A percentile compares a stretch with the other conserved stretches of the same genome.
phyloP scores from a whole-genome alignment of 495 filamentous ascomycete genomes.

The Aspergillus bridgeri region DNA sequence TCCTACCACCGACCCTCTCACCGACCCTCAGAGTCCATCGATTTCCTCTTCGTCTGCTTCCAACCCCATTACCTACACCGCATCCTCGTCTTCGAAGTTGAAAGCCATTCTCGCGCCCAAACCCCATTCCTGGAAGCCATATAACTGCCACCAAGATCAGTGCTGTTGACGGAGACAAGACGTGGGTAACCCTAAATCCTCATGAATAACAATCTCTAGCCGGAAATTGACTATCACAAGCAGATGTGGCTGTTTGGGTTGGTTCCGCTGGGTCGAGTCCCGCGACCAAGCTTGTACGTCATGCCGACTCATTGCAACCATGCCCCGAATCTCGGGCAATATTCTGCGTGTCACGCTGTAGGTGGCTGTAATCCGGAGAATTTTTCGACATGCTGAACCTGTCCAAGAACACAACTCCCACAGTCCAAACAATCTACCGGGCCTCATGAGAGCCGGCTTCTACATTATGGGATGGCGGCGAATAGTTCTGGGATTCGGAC shows the following conservation, averaged over 20 bases:
- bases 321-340: background rate
- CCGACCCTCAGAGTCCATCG: too few species aligned
- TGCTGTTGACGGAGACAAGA: background rate
- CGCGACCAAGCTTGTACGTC: background rate
- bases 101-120: too few species aligned
- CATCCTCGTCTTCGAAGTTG: too few species aligned
- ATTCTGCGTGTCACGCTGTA: background rate
- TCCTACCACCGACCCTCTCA: too few species aligned
- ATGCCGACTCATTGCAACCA: background rate
- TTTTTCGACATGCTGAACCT: background rate
- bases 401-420: background rate
- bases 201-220: too few species aligned
- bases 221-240: constrained; percentile 2
- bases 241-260: background rate
- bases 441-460: background rate
- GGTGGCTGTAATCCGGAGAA: background rate
- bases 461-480: constrained; percentile 37
- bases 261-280: background rate
- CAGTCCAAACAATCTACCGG: background rate
- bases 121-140: too few species aligned
- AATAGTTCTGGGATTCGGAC: constrained; percentile 46
- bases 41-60: too few species aligned
- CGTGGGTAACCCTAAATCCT: too few species aligned
- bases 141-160: background rate
- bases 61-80: too few species aligned